A percentile compares a stretch with the other conserved stretches of the same genome.
phyloP scores from a whole-genome alignment of 1,139 yeast genomes.

The Sugiyamaella neomexicana region DNA sequence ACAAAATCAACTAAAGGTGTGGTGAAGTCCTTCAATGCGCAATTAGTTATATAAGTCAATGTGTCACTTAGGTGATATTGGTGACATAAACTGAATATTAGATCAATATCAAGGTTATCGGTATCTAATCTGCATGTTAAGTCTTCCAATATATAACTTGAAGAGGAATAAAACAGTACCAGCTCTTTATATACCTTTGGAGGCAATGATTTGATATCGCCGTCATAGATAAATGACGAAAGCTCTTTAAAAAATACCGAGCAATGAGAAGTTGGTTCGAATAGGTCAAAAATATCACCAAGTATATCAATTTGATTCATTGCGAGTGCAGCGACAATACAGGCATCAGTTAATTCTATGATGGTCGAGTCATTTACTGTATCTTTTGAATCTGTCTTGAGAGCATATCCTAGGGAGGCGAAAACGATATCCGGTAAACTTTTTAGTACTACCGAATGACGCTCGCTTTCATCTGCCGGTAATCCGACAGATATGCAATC shows the following conservation, averaged over 20 bases:
- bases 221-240: constrained; percentile 50
- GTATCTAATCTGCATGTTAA: constrained; percentile 67
- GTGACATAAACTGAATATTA: constrained; percentile 61
- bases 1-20: constrained; percentile 67
- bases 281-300: constrained; percentile 55
- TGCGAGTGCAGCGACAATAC: constrained; percentile 46
- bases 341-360: constrained; percentile 40
- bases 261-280: constrained; percentile 37
- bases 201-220: constrained; percentile 52
- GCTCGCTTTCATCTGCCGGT: constrained; percentile 47
- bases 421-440: constrained; percentile 58
- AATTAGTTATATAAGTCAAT: constrained; percentile 66
- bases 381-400: constrained; percentile 21
- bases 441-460: constrained; percentile 54
- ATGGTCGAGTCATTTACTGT: constrained; percentile 11
- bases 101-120: constrained; percentile 67
- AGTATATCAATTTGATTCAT: constrained; percentile 47
- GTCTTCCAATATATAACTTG: constrained; percentile 57
- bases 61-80: constrained; percentile 58
- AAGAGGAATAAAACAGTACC: constrained; percentile 51
- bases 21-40: constrained; percentile 60
- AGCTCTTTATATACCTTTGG: constrained; percentile 62
- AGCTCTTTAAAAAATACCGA: constrained; percentile 52
- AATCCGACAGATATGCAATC: constrained; percentile 52
- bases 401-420: constrained; percentile 50